Evolutionary conservation across 305 asterid genomes (phyloP), one percentile per base, ranked within the genome.

Genomic region (Ilex paraguariensis): DNA sequence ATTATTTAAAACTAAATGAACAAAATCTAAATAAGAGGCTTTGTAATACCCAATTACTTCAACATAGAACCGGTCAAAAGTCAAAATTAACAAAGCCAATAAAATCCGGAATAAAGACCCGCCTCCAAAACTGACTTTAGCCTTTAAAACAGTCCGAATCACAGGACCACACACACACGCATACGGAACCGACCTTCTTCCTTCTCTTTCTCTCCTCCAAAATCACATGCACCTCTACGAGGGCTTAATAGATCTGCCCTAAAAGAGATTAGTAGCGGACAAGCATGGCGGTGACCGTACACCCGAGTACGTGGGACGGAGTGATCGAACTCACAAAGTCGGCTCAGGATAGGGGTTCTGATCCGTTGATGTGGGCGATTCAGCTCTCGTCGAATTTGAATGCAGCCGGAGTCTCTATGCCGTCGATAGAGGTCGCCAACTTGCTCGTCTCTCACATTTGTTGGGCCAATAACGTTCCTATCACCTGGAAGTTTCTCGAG

Each of bases 251-350:
- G 42, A 36, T 36, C 42, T 36, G 6, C 9, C 42, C 9, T 36
- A 36, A 8, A 4, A 36, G 42, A 4, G 28, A 36, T 5, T 36
- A 36, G 42, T 36, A 3, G 42, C 1, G 1, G 3, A 31, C 33
- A 59, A 62, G 56, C 79, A 80, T 73, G 69, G 75, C 70, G 77
- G 44, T 5, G 67, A 32, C 63, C 50, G 36, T 54, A 52, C 55
- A 50, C 46, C 61, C 44, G 77, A 67, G 74, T 62, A 36, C 72
- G 33, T 76, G 78, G 84, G 91, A 85, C 58, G 82, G 76, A 50
- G 84, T 87, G 40, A 45, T 79, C 72, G 95, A 85, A 78, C 63
- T 83, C 65, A 90, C 92, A 46, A 82, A 87, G 76, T 80, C 82
- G 30, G 90, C 87, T 40, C 95, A 85, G 80, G 84, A 73, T 69